Base-by-base conservation (phyloP, 352 stramenopile species). In the Phytophthora agathidicida region DNA sequence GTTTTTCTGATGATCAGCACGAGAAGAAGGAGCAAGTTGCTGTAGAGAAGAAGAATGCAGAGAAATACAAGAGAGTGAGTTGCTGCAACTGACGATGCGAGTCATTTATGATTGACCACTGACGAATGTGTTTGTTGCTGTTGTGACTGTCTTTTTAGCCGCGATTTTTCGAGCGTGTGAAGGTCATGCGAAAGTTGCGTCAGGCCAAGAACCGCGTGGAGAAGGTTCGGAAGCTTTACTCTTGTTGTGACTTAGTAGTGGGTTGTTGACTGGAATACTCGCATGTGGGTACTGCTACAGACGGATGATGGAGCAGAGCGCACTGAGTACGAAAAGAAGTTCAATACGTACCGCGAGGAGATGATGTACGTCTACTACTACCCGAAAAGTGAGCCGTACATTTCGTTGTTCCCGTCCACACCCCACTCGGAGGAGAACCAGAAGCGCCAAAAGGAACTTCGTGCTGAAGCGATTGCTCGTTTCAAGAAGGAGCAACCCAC, bases 351-450 rank as follows among this genome's bases (percentile, higher is more conserved):
- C 43, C 78, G 69, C 13, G 65, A 89, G 23, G 66, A 93, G 45
- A 78, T 93, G 62, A 86, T 89, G 71, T 93, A 93, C 68, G 73
- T 93, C 16, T 93, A 86, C 66, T 93, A 89, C 75, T 93, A 79
- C 64, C 83, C 83, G 0, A 91, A 88, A 49, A 54, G 31, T 19
- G 79, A 91, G 58, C 75, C 72, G 37, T 93, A 89, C 68, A 64
- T 93, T 31, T 80, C 83, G 30, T 58, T 93, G 16, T 90, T 89
- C 56, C 77, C 81, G 7, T 68, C 70, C 20, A 73, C 75, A 38
- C 64, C 79, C 22, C 80, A 85, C 56, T 66, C 75, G 17, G 70
- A 81, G n/a, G 71, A 83, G 10, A 69, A 80, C 10, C 61, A 77
- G 38, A 65, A 77, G 31, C 64, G 69, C 28, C 83, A 88, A 47